Base-by-base conservation (phyloP, 805 yeast genomes). In the Candida cerambycidarum region DNA sequence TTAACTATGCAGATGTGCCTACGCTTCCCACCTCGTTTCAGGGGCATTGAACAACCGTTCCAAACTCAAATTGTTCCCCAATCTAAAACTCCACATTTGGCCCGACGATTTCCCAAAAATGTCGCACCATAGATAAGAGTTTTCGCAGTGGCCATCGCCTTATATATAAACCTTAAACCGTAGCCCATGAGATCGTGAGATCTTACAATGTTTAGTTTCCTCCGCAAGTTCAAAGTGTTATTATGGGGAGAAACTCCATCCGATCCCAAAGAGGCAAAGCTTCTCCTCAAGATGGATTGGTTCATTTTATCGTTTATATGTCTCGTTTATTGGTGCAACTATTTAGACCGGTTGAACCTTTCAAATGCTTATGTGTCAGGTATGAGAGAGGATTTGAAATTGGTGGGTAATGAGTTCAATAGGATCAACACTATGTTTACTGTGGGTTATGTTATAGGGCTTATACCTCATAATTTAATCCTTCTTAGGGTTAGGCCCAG, bases 311-410 rank as follows among this genome's bases (percentile, higher is more conserved):
- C 75, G 12, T 73, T 69, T 45, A 61, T 58, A 4, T 65, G 73
- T 47, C 57, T 71, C 27, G 52, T 67, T 2, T 72, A 71, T 48
- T 71, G 73, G 69, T 67, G 62, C 44, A 81, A 80, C 50, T 81
- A 79, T 55, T 67, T 82, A 24, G 86, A 81, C 57, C 67, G 82
- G 38, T 38, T 52, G n/a, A 58, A 58, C 38, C 50, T 58, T 17
- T 35, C 57, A 13, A 56, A 55, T 34, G 85, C 87, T 2, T 82
- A 81, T 54, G 82, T 80, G n/a, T 71, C 80, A 9, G 87, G 87
- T 8, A 78, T 82, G 85, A 71, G 78, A 50, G 79, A 78, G 43
- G 85, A 75, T 41, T 51, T 78, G 43, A 50, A 61, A 3, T 63
- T 79, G 67, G 32, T 54, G 31, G 80, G 80, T 10, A 59, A 75